Conservation (phyloP, 1,139 yeast species). For the Zygosaccharomyces sapae region DNA sequence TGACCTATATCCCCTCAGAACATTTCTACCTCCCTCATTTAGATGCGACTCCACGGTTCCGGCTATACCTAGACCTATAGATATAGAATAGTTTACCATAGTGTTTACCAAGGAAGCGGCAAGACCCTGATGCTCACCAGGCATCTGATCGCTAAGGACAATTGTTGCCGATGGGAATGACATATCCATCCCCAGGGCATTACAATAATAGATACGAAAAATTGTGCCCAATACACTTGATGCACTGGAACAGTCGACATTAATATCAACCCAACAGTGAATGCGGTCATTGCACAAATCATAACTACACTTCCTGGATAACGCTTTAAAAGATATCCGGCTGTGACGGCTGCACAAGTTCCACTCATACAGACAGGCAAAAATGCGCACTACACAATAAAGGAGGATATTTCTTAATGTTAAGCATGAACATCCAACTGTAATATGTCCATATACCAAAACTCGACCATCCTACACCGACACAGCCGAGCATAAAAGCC, state of each 20-base stretch:
- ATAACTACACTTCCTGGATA: slow-evolving; percentile 45
- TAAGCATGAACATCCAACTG: slow-evolving; percentile 39
- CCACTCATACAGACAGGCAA: slow-evolving; percentile 45
- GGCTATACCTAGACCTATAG: slow-evolving; percentile 61
- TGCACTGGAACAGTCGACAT: slow-evolving; percentile 47
- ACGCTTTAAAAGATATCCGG: slow-evolving; percentile 41
- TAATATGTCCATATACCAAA: slow-evolving; percentile 58
- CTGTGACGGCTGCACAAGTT: slow-evolving; percentile 44
- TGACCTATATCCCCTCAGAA: slow-evolving; percentile 39
- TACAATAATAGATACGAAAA: slow-evolving; percentile 45
- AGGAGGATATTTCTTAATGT: slow-evolving; percentile 38
- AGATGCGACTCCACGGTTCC: slow-evolving; percentile 54
- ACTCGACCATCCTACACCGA: slow-evolving; percentile 57
- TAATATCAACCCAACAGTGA: slow-evolving; percentile 42
- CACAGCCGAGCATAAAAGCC: slow-evolving; percentile 46
- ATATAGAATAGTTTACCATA: slow-evolving; percentile 57
- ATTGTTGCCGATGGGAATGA: slow-evolving; percentile 62
- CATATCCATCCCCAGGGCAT: slow-evolving; percentile 60
- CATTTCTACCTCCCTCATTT: slow-evolving; percentile 18
- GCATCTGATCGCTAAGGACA: slow-evolving; percentile 48
- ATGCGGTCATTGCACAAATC: slow-evolving; percentile 45
- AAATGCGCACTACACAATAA: slow-evolving; percentile 41
- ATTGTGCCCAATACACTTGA: slow-evolving; percentile 53
- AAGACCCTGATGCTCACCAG: slow-evolving; percentile 55
- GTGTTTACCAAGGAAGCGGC: slow-evolving; percentile 65